These are phyloP conservation scores for Termitomyces sp. DNA, from an alignment of 768 basidiomycete species.

Conservation along the genomic window DNA sequence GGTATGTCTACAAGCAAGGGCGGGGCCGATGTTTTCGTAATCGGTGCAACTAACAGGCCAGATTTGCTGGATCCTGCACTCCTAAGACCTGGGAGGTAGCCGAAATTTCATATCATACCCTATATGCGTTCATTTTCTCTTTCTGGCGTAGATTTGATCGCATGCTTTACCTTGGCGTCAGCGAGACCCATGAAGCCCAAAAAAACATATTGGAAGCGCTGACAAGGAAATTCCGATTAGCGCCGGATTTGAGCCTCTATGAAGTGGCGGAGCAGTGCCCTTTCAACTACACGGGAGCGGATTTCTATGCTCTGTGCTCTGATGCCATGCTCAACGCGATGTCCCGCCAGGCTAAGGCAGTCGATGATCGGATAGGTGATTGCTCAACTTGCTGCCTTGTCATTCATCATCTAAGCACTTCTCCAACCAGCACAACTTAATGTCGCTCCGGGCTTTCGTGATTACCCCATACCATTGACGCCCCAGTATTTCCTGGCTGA, in stretches of 20 bases:
- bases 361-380: slow-evolving; percentile 74
- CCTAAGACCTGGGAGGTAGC: slow-evolving; percentile 77
- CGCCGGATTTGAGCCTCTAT: slow-evolving; percentile 58
- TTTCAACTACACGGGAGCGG: slow-evolving; percentile 95
- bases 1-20: slow-evolving; percentile 67
- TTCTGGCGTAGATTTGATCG: slow-evolving; percentile 80
- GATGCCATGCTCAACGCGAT: slow-evolving; percentile 96
- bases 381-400: not conserved
- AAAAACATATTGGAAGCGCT: slow-evolving; percentile 82
- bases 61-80: slow-evolving; percentile 89
- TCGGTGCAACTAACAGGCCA: slow-evolving; percentile 93
- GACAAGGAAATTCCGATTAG: slow-evolving; percentile 87
- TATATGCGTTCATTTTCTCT: not conserved
- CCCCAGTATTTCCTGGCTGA: slow-evolving; percentile 89
- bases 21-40: slow-evolving; percentile 82
- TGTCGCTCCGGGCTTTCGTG: slow-evolving; percentile 29
- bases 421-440: slow-evolving; percentile 40
- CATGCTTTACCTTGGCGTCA: slow-evolving; percentile 93
- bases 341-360: slow-evolving; percentile 74
- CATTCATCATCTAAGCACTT: not conserved
- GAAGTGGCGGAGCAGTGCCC: slow-evolving; percentile 70
- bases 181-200: slow-evolving; percentile 81
- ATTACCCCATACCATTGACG: slow-evolving; percentile 66
- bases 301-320: slow-evolving; percentile 96
- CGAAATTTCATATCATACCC: not conserved